phyloP scores from a whole-genome alignment of 2,329 filamentous ascomycete species.

The Bipolaris oryzae region DNA sequence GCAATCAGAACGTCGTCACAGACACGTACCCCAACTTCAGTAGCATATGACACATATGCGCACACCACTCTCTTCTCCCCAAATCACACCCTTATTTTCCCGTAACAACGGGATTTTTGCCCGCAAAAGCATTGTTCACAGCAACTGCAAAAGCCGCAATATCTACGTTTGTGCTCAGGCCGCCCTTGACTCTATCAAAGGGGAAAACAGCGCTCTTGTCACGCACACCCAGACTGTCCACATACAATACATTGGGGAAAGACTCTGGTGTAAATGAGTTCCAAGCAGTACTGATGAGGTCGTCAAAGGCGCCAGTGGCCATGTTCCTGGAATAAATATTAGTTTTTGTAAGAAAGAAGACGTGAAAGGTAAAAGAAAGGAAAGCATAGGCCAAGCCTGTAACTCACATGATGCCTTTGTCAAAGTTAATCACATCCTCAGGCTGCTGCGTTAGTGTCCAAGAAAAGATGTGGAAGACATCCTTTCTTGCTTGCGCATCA shows the following conservation, averaged over 20 bases:
- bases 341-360: neutral
- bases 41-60: no score
- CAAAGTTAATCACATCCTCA: slow-evolving; percentile 41
- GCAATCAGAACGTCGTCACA: neutral
- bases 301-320: slow-evolving; percentile 37
- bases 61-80: neutral
- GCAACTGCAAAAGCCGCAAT: slow-evolving; percentile 44
- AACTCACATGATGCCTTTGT: slow-evolving; percentile 39
- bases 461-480: slow-evolving; percentile 45
- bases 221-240: slow-evolving; percentile 42
- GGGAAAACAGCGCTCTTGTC: slow-evolving; percentile 42
- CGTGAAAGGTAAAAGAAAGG: neutral
- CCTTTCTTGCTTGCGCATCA: slow-evolving; percentile 29
- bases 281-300: slow-evolving; percentile 41
- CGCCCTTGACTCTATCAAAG: slow-evolving; percentile 32
- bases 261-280: slow-evolving; percentile 42
- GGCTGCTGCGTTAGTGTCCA: slow-evolving; percentile 47
- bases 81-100: slow-evolving; percentile 5
- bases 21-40: no score
- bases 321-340: slow-evolving; percentile 24
- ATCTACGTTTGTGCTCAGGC: slow-evolving; percentile 32
- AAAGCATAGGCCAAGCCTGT: no score
- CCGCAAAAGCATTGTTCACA: slow-evolving; percentile 45
- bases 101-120: slow-evolving; percentile 37
- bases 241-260: slow-evolving; percentile 47